Evolutionary conservation across 2,329 filamentous ascomycete genomes (phyloP), one percentile per base, ranked within the genome.

Genomic region (Coccinonectria pachysandricola): DNA sequence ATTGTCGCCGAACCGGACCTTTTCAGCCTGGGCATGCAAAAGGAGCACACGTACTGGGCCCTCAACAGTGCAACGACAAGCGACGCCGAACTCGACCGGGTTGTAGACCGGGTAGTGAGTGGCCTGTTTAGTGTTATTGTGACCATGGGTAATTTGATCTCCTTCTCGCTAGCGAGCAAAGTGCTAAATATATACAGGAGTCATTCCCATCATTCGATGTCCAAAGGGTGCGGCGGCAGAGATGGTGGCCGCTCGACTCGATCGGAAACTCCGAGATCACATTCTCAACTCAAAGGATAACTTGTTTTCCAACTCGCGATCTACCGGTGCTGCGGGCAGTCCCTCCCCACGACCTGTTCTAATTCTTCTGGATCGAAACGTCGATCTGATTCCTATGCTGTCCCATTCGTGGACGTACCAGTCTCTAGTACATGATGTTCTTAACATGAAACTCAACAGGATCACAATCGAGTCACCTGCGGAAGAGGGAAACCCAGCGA

Each of bases 241-340:
- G 51, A 80, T 94, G 65, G 92, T 98, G 40, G 81, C 86, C 9
- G 82, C 83, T 9, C 94, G 93, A 49, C 74, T 98, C 13, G 91
- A 98, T 52, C 78, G 91, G 34, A 98, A 96, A 54, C 72, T 98
- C 12, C 78, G 91, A 46, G 91, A 98, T 48, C 91, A 98, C 52
- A 83, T 96, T 27, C 69, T 98, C 37, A 96, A 96, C 56, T 94
- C 88, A 8, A 96, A 95, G 61, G 88, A 95, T 50, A 96, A 95
- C 48, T 71, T 98, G 4, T 98, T 98, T 54, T 92, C 86, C 20
- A 61, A 57, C 31, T 67, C 76, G 26, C 68, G 81, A 34, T 65
- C 75, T 2, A 59, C 65, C 6, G 58, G 66, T 6, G 54, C 68
- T 23, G 37, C 44, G 2, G 68, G 71, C 10, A 78, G 81, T 1